phyloP scores from a whole-genome alignment of 164 flowering plant species.

The Aristolochia contorta region DNA sequence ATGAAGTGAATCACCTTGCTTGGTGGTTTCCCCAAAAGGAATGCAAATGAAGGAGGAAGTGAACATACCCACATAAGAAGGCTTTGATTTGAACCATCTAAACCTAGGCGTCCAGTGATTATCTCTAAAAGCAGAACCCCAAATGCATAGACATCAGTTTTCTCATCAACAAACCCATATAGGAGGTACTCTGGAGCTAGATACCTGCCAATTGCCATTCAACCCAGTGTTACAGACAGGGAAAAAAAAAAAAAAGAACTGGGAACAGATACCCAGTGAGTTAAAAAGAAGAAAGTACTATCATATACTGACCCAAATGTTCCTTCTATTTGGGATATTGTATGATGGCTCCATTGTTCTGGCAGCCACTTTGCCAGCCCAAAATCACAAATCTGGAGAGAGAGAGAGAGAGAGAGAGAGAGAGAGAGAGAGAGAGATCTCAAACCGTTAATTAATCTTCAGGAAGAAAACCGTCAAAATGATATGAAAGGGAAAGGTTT shows the following conservation, averaged over 20 bases:
- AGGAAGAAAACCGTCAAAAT: too few relatives aligned
- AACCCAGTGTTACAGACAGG: too few relatives aligned
- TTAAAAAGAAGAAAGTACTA: background rate
- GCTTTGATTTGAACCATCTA: constrained; percentile 62
- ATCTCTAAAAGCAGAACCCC: constrained; percentile 86
- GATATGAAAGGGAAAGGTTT: too few relatives aligned
- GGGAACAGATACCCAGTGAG: too few relatives aligned
- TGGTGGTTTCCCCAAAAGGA: too few relatives aligned
- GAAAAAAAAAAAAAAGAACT: constrained; percentile 1
- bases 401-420: background rate
- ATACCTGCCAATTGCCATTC: constrained; percentile 49
- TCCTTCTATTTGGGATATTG: constrained; percentile 73
- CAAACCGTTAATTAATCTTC: too few relatives aligned
- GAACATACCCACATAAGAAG: constrained; percentile 86
- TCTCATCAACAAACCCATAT: constrained; percentile 92
- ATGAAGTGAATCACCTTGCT: too few relatives aligned
- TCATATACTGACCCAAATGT: constrained; percentile 75
- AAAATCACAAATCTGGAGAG: constrained; percentile 89
- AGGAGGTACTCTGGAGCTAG: constrained; percentile 92
- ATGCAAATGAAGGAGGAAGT: background rate
- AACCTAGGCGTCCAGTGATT: constrained; percentile 64
- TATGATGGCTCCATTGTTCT: constrained; percentile 80
- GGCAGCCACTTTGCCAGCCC: constrained; percentile 99
- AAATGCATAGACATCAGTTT: constrained; percentile 82
- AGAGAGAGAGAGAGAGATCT: background rate